These are phyloP conservation scores for Penicillium sp. DNA, from an alignment of 2,329 filamentous ascomycete species.

Conservation along the genomic window DNA sequence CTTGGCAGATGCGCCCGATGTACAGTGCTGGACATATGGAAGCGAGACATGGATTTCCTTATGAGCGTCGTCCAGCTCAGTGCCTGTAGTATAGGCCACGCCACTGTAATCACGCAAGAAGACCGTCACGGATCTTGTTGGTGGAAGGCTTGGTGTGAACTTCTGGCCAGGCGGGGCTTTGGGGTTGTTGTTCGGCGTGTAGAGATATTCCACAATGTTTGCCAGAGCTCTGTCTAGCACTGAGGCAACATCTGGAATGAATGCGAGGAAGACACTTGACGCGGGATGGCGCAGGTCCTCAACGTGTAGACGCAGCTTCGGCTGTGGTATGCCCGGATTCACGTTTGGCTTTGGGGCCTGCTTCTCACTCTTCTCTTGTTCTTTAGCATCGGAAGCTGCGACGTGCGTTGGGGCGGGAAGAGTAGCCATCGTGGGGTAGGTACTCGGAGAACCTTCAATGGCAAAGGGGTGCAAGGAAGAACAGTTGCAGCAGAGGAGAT, in stretches of 20 bases:
- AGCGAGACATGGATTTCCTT: constrained; percentile 92
- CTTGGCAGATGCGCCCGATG: constrained; percentile 18
- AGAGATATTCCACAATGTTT: constrained; percentile 72
- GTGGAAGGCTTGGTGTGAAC: constrained; percentile 49
- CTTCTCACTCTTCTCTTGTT: background rate
- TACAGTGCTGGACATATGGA: constrained; percentile 61
- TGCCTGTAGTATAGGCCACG: constrained; percentile 85
- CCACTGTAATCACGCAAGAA: constrained; percentile 77
- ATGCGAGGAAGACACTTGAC: constrained; percentile 62
- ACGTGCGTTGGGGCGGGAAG: constrained; percentile 13
- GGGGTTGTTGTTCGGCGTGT: constrained; percentile 44
- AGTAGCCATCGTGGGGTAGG: constrained; percentile 15
- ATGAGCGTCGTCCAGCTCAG: constrained; percentile 77
- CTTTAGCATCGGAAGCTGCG: constrained; percentile 14
- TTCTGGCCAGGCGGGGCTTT: constrained; percentile 11
- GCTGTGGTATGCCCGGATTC: constrained; percentile 20
- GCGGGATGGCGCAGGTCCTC: constrained; percentile 33
- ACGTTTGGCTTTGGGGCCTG: constrained; percentile 5
- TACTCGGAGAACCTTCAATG: background rate
- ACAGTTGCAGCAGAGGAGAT: background rate
- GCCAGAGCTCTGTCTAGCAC: constrained; percentile 65
- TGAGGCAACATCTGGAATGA: constrained; percentile 60
- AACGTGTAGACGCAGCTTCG: constrained; percentile 39
- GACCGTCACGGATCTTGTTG: constrained; percentile 83
- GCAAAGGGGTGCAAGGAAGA: background rate